These are phyloP conservation scores for Curvularia sp. DNA, from an alignment of 2,329 filamentous ascomycete genomes.

Conservation along the genomic window DNA sequence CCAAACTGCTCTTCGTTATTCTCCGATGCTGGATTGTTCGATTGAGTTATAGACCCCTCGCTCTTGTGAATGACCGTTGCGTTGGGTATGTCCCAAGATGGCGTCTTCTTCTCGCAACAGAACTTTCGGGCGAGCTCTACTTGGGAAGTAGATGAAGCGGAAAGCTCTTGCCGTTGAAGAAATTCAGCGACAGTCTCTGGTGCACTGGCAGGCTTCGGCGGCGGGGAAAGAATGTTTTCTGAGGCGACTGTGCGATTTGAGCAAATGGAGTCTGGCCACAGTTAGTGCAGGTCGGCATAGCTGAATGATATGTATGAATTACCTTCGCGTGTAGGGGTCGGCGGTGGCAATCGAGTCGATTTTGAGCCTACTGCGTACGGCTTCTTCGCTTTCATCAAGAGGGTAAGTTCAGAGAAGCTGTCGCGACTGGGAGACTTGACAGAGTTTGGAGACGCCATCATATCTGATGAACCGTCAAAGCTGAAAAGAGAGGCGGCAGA, in stretches of 20 bases:
- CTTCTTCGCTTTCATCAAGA: constrained; percentile 30
- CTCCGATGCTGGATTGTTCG: background rate
- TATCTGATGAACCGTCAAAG: background rate
- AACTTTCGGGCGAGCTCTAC: constrained; percentile 1
- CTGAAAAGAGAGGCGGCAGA: background rate
- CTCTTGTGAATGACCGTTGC: constrained; percentile 1
- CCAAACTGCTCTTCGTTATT: background rate
- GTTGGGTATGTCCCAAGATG: constrained; percentile 5
- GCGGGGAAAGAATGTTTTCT: constrained; percentile 8
- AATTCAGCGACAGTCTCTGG: constrained; percentile 19
- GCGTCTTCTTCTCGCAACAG: constrained; percentile 3
- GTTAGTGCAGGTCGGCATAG: background rate
- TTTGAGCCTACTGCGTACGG: constrained; percentile 11
- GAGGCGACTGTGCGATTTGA: background rate
- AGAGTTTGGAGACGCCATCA: background rate
- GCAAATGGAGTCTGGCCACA: constrained; percentile 10
- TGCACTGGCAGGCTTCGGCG: constrained; percentile 2
- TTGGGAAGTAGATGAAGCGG: background rate
- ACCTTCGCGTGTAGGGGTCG: background rate
- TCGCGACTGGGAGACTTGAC: constrained; percentile 12
- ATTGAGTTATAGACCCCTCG: constrained; percentile 1
- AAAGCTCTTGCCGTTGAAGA: constrained; percentile 12
- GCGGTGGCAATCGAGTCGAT: background rate
- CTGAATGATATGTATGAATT: background rate
- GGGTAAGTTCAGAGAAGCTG: constrained; percentile 28